phyloP scores from a whole-genome alignment of 164 flowering plant species.

The Macadamia tetraphylla region DNA sequence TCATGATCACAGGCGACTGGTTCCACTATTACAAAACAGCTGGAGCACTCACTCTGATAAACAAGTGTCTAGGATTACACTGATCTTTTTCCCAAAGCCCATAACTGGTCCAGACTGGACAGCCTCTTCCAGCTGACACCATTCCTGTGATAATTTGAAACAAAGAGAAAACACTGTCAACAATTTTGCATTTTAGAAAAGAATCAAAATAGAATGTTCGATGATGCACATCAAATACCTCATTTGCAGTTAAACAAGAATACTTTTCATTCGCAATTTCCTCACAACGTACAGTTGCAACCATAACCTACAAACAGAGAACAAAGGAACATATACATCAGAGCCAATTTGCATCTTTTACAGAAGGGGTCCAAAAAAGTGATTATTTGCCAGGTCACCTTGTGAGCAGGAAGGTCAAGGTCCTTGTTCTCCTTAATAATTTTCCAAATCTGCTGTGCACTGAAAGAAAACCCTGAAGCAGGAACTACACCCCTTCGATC shows the following conservation, averaged over 20 bases:
- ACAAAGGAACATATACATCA: constrained; percentile 7
- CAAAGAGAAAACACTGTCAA: neutral
- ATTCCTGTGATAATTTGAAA: constrained; percentile 41
- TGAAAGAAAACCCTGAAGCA: constrained; percentile 98
- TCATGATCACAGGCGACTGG: neutral
- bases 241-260: constrained; percentile 41
- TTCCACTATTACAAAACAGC: neutral
- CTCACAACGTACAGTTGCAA: constrained; percentile 99
- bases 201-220: neutral
- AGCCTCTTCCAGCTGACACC: constrained; percentile 71
- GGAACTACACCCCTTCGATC: constrained; percentile 94
- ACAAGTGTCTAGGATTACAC: constrained; percentile 47
- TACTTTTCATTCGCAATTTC: constrained; percentile 91
- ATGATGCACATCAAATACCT: constrained; percentile 39
- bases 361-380: neutral
- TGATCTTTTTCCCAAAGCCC: constrained; percentile 84
- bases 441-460: constrained; percentile 96
- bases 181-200: neutral
- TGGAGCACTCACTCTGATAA: constrained; percentile 61
- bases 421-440: constrained; percentile 94
- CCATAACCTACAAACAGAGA: constrained; percentile 72
- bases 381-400: constrained; percentile 41
- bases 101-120: constrained; percentile 63
- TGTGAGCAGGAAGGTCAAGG: constrained; percentile 99
- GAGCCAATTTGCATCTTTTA: constrained; percentile 4